Base-by-base conservation (phyloP, 495 filamentous ascomycete species). In the Trichoderma erinaceum region DNA sequence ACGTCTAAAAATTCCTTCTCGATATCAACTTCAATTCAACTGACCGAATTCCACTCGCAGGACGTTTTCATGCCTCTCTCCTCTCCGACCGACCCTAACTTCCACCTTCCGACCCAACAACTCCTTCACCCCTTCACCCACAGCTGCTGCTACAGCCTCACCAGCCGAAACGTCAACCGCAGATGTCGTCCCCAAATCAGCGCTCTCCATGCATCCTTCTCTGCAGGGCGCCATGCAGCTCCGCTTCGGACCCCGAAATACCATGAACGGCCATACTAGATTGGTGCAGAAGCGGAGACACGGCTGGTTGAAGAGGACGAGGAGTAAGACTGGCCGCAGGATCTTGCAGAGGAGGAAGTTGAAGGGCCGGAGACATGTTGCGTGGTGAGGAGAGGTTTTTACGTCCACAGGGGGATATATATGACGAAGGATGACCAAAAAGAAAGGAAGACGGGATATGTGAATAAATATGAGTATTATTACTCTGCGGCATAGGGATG, bases 251-350 rank as follows among this genome's bases (percentile, higher is more conserved):
- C 81, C 81, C 46, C 76, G 80, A 29, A 72, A 79, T 43, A 82
- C 79, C 46, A 78, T 82, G 79, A 73, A 75, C 41, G 68, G 73
- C 18, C 56, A 73, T 63, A 80, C 72, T 52, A 75, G 81, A n/a
- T 73, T 83, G n/a, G 69, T 81, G n/a, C 79, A 81, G 72, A 82
- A 82, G 76, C 70, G 81, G 38, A 71, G 78, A 18, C 78, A 81
- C 66, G 80, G 81, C 16, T 83, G 82, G 69, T 68, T 83, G n/a
- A 79, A 75, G 68, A 71, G 80, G 32, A 65, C 77, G 16, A 70
- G 69, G 67, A 76, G 78, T 10, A 72, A 71, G 63, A 79, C 74
- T 13, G 81, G 81, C 32, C 71, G 72, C 67, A 79, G 77, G 71
- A 79, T 69, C 66, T 68, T 83, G 50, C 68, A 72, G 72, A 69